These are phyloP conservation scores for Aspergillus sp. DNA, from an alignment of 2,329 filamentous ascomycete genomes.

Conservation along the genomic window DNA sequence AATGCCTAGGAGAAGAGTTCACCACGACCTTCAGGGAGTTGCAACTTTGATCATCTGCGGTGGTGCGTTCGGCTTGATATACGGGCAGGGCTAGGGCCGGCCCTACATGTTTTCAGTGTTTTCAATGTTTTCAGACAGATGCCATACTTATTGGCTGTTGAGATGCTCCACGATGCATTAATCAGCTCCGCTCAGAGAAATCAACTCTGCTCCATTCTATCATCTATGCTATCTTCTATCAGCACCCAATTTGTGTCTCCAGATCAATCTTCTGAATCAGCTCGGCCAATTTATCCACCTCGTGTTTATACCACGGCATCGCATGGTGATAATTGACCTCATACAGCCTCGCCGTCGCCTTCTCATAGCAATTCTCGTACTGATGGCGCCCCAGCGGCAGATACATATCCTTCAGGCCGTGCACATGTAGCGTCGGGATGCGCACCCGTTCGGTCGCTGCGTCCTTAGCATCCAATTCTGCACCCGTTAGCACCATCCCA, in stretches of 20 bases:
- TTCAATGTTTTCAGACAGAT: slow-evolving; percentile 1
- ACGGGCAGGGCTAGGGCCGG: not conserved
- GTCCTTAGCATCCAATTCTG: not conserved
- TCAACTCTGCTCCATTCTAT: not conserved
- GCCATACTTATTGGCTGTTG: not conserved
- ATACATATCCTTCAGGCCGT: slow-evolving; percentile 19
- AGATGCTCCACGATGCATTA: not conserved
- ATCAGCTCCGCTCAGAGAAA: no score
- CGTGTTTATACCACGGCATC: slow-evolving; percentile 21
- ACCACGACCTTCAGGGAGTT: no score
- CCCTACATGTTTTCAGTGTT: slow-evolving; percentile 8
- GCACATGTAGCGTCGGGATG: slow-evolving; percentile 20
- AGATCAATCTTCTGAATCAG: slow-evolving; percentile 13
- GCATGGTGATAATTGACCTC: slow-evolving; percentile 24
- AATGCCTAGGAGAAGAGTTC: not conserved
- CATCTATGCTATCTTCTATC: not conserved
- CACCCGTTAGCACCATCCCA: not conserved
- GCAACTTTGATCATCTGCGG: not conserved
- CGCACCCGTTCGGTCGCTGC: not conserved
- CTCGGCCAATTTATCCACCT: slow-evolving; percentile 15
- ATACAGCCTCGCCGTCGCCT: slow-evolving; percentile 7
- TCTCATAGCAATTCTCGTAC: slow-evolving; percentile 13
- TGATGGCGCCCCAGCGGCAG: slow-evolving; percentile 16
- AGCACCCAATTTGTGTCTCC: not conserved
- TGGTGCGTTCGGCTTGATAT: not conserved